Conservation (phyloP, 768 basidiomycete genomes). For the Coprinellus micaceus region DNA sequence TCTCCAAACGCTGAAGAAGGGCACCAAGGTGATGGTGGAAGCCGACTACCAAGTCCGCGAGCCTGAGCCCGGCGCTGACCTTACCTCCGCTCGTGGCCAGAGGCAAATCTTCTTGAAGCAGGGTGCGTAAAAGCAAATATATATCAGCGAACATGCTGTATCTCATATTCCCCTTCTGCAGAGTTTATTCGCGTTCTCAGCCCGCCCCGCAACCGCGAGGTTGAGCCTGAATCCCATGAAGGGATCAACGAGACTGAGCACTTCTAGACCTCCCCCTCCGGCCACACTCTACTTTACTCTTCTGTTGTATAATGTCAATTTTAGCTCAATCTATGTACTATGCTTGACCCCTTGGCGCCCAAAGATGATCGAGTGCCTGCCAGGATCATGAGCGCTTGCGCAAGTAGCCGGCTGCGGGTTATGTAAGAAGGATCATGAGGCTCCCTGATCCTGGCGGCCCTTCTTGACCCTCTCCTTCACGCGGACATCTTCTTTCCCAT, state of each 20-base stretch:
- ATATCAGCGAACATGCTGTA: too few species aligned
- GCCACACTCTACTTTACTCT: background rate
- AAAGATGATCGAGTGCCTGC: too few species aligned
- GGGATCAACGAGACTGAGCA: background rate
- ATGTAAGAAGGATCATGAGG: background rate
- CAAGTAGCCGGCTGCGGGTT: background rate
- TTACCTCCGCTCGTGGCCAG: constrained; percentile 65
- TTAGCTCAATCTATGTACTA: too few species aligned
- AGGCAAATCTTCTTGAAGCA: constrained; percentile 82
- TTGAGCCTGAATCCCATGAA: background rate
- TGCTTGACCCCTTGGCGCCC: too few species aligned
- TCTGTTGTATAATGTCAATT: background rate
- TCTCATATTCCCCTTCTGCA: too few species aligned
- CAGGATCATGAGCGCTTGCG: too few species aligned
- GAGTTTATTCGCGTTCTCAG: background rate
- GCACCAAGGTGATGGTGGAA: constrained; percentile 77
- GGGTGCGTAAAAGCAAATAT: constrained; percentile 40
- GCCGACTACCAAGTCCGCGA: constrained; percentile 74
- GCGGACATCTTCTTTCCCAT: too few species aligned
- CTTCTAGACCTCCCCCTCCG: background rate
- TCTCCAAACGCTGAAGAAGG: constrained; percentile 63
- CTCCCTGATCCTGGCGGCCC: background rate
- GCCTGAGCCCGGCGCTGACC: constrained; percentile 61
- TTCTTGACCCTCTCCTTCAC: background rate
- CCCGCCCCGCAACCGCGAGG: background rate